Percentiles rank a stretch among this genome's conserved stretches.
These are phyloP conservation scores for Helicosporidium sp. DNA, from an alignment of 139 green algal species.

Conservation along the genomic window DNA sequence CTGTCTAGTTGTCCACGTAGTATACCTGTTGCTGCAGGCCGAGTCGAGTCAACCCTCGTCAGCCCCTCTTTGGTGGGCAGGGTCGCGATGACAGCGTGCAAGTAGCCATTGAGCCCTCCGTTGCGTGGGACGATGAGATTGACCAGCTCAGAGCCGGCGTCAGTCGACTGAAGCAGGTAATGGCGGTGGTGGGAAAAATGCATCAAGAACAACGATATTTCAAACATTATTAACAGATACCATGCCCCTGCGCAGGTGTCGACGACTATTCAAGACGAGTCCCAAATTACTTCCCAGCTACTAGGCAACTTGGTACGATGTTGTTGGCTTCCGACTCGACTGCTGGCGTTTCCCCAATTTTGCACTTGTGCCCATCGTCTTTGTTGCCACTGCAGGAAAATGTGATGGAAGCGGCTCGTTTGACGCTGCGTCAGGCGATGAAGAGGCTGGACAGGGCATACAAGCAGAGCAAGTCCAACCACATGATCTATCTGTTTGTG, in stretches of 20 bases:
- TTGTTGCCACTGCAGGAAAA: slow-evolving; percentile 14
- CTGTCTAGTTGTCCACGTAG: too few species aligned
- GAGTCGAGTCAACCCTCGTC: background rate
- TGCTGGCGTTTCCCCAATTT: background rate
- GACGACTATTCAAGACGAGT: background rate
- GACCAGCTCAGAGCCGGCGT: slow-evolving; percentile 8
- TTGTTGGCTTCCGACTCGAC: too few species aligned
- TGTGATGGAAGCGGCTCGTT: slow-evolving; percentile 4
- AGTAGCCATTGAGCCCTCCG: background rate
- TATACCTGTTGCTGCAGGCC: background rate
- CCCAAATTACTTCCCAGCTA: background rate
- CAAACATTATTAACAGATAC: background rate
- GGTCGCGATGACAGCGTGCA: background rate
- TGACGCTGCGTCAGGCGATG: slow-evolving; percentile 1
- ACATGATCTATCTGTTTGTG: slow-evolving; percentile 13
- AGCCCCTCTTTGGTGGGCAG: background rate
- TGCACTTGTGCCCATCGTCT: background rate
- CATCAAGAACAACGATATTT: background rate
- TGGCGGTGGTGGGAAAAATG: background rate
- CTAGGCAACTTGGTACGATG: too few species aligned
- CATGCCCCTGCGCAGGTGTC: slow-evolving; percentile 1
- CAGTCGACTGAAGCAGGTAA: slow-evolving; percentile 11
- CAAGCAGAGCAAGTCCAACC: slow-evolving; percentile 16
- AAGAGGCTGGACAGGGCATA: background rate
- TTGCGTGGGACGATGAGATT: slow-evolving; percentile 13